Conservation (phyloP, 495 filamentous ascomycete species). For the Tuber aestivum region DNA sequence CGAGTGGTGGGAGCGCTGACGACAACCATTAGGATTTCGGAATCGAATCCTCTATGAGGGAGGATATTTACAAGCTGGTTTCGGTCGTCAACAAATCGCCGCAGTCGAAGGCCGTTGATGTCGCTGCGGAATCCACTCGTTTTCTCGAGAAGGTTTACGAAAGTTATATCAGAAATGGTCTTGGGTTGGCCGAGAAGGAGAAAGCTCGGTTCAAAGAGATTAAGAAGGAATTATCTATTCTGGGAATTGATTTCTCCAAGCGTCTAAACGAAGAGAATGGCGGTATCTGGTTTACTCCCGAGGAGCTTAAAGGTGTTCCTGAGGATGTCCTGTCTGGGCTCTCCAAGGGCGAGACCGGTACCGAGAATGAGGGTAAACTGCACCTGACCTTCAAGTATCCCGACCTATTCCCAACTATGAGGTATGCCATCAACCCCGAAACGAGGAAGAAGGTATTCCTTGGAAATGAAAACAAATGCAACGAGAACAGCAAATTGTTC, state of each 20-base stretch:
- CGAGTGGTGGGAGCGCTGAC: not conserved
- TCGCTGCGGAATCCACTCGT: slow-evolving; percentile 50
- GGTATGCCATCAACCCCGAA: slow-evolving; percentile 54
- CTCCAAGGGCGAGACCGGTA: slow-evolving; percentile 66
- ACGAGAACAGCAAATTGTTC: slow-evolving; percentile 80
- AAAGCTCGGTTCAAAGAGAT: slow-evolving; percentile 60
- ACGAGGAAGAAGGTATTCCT: slow-evolving; percentile 54
- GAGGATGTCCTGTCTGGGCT: slow-evolving; percentile 54
- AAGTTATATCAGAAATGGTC: slow-evolving; percentile 54
- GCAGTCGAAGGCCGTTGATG: slow-evolving; percentile 45
- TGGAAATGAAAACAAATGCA: slow-evolving; percentile 71
- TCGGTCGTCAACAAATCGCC: slow-evolving; percentile 51
- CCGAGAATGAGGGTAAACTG: slow-evolving; percentile 51
- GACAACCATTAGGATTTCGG: slow-evolving; percentile 46
- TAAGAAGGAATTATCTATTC: slow-evolving; percentile 56
- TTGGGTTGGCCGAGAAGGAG: slow-evolving; percentile 53
- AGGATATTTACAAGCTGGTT: slow-evolving; percentile 57
- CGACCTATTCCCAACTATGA: slow-evolving; percentile 56
- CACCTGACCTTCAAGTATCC: slow-evolving; percentile 59
- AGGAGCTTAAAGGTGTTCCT: slow-evolving; percentile 57
- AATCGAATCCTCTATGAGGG: slow-evolving; percentile 57
- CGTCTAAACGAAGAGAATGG: slow-evolving; percentile 58
- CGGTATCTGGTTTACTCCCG: slow-evolving; percentile 55
- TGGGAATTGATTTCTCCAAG: slow-evolving; percentile 56
- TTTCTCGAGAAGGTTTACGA: slow-evolving; percentile 57